Conservation (phyloP, 306 rosid genomes). For the Mimosa bimucronata region DNA sequence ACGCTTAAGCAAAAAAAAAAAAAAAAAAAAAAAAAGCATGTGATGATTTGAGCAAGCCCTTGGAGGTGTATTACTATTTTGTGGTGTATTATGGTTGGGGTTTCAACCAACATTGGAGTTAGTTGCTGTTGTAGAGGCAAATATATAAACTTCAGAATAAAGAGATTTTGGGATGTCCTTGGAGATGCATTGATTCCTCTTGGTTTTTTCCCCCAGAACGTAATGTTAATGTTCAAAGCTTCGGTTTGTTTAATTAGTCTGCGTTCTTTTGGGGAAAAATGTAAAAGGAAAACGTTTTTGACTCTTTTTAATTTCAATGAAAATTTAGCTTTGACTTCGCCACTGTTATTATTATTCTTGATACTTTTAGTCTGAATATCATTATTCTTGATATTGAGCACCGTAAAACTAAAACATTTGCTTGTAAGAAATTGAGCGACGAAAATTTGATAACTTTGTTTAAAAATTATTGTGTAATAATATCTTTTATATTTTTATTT, state of each 20-base stretch:
- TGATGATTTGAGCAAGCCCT: conserved; percentile 20
- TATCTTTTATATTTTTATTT: too few species aligned
- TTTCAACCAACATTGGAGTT: conserved; percentile 33
- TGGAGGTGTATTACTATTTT: conserved; percentile 18
- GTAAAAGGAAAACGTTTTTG: too few species aligned
- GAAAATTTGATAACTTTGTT: too few species aligned
- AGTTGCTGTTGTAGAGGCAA: conserved; percentile 43
- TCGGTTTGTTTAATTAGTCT: not conserved
- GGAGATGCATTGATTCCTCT: conserved; percentile 31
- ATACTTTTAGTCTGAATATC: too few species aligned
- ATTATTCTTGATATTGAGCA: too few species aligned
- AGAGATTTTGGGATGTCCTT: conserved; percentile 43
- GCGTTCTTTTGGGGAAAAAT: not conserved
- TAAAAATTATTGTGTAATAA: too few species aligned
- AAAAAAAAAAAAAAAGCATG: too few species aligned
- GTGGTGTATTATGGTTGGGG: conserved; percentile 39
- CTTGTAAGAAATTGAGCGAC: too few species aligned
- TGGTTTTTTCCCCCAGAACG: conserved; percentile 32
- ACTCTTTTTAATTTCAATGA: too few species aligned
- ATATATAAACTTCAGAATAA: conserved; percentile 44
- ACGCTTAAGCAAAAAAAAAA: conserved; percentile 53
- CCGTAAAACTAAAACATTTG: too few species aligned
- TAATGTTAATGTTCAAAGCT: conserved; percentile 29
- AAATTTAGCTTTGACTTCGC: too few species aligned
- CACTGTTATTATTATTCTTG: too few species aligned